Evolutionary conservation across 495 filamentous ascomycete genomes (phyloP).

Genomic region (Aspergillus nanangensis): DNA sequence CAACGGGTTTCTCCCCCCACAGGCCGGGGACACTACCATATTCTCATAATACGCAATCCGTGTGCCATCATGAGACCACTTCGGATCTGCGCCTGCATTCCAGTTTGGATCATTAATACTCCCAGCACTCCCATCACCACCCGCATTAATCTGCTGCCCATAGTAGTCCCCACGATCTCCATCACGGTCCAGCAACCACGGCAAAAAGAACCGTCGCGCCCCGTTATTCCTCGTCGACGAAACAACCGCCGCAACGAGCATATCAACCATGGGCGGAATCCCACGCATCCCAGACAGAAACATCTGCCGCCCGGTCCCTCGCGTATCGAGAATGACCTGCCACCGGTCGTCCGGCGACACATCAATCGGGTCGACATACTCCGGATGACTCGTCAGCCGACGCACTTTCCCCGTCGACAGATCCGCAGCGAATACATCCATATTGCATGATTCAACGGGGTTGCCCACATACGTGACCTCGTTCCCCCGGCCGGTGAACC

Average conservation of each 20-base stretch:
- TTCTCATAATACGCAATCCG: constrained; percentile 17
- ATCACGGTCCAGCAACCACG: constrained; percentile 16
- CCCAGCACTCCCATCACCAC: constrained; percentile 11
- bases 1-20: constrained; percentile 13
- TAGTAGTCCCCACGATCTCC: constrained; percentile 16
- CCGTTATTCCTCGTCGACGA: constrained; percentile 21
- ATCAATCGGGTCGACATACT: constrained; percentile 21
- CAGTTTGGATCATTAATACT: constrained; percentile 20
- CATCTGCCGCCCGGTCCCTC: constrained; percentile 17
- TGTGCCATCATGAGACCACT: constrained; percentile 19
- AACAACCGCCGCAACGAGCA: constrained; percentile 7
- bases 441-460: constrained; percentile 17
- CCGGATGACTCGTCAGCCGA: constrained; percentile 20
- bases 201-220: constrained; percentile 19
- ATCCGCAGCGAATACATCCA: constrained; percentile 20
- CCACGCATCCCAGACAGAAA: constrained; percentile 18
- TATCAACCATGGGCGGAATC: constrained; percentile 18
- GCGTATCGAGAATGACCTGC: constrained; percentile 20
- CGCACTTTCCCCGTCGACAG: constrained; percentile 16
- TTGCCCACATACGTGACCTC: constrained; percentile 18
- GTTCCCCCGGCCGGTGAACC: constrained; percentile 18
- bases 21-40: constrained; percentile 12
- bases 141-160: constrained; percentile 20
- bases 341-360: constrained; percentile 17
- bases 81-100: constrained; percentile 22